Percentiles rank a stretch among this genome's conserved stretches.
phyloP scores from a whole-genome alignment of 2,329 filamentous ascomycete species.

The Talaromyces sp. region DNA sequence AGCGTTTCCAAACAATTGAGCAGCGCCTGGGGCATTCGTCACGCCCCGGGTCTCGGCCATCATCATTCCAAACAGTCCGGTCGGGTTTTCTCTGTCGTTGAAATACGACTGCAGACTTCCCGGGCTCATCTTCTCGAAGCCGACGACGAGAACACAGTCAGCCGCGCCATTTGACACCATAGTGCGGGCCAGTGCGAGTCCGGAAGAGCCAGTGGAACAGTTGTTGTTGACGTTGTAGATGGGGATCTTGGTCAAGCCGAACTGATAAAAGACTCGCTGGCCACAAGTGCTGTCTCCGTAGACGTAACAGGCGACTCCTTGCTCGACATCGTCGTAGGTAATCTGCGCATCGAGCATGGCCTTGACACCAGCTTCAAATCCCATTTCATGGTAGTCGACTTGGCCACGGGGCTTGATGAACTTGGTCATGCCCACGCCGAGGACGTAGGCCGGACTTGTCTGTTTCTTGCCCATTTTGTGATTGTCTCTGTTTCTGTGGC shows the following conservation, averaged over 20 bases:
- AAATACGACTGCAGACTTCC: slow-evolving; percentile 81
- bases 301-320: slow-evolving; percentile 95
- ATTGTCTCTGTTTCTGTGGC: neutral
- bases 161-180: slow-evolving; percentile 75
- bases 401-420: slow-evolving; percentile 96
- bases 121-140: slow-evolving; percentile 97
- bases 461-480: slow-evolving; percentile 47
- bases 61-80: slow-evolving; percentile 66
- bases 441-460: slow-evolving; percentile 67
- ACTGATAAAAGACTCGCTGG: slow-evolving; percentile 97
- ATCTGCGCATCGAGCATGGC: slow-evolving; percentile 72
- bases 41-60: slow-evolving; percentile 78
- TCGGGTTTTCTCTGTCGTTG: slow-evolving; percentile 78
- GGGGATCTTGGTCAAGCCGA: slow-evolving; percentile 93
- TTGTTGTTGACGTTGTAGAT: slow-evolving; percentile 99
- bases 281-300: slow-evolving; percentile 94
- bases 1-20: slow-evolving; percentile 94
- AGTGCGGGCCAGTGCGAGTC: slow-evolving; percentile 75
- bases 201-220: slow-evolving; percentile 92
- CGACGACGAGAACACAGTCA: slow-evolving; percentile 84
- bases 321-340: slow-evolving; percentile 93
- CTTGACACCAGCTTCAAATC: slow-evolving; percentile 87
- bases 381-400: slow-evolving; percentile 90
- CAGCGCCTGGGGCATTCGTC: slow-evolving; percentile 76
- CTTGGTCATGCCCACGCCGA: slow-evolving; percentile 98